Evolutionary conservation across 176 grass and related monocot species (phyloP).

Genomic region (Leersia perrieri): DNA sequence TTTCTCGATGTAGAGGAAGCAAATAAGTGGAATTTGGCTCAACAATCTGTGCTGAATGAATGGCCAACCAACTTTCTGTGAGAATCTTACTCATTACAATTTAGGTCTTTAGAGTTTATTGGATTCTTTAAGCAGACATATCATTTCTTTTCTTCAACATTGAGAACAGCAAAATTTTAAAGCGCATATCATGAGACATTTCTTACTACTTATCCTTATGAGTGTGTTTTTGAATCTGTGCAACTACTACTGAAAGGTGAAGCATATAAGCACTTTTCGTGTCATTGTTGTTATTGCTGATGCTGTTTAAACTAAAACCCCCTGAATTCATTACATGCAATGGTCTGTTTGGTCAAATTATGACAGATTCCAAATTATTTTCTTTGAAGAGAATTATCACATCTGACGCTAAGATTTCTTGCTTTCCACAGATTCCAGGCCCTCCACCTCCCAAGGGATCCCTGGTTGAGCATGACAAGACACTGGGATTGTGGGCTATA

Average conservation of each 20-base stretch:
- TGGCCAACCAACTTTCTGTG: neutral
- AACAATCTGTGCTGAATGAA: neutral
- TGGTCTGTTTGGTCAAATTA: neutral
- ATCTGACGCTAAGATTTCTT: constrained; percentile 13
- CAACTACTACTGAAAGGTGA: neutral
- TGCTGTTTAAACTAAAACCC: neutral
- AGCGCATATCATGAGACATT: neutral
- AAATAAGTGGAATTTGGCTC: neutral
- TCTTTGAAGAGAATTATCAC: neutral
- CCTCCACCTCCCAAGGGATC: constrained; percentile 71
- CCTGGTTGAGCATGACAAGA: constrained; percentile 56
- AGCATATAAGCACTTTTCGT: neutral
- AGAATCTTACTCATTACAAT: neutral
- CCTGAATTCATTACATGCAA: neutral
- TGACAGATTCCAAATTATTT: neutral
- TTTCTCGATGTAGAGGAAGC: neutral
- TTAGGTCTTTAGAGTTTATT: neutral
- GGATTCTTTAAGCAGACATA: neutral
- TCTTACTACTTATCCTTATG: neutral
- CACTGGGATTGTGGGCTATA: constrained; percentile 66
- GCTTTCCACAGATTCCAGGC: constrained; percentile 71
- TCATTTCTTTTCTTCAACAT: neutral
- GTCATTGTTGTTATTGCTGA: neutral
- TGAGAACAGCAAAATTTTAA: neutral
- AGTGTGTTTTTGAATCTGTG: neutral